These are phyloP conservation scores for Suillus tomentosus DNA, from an alignment of 768 basidiomycete species.

Conservation along the genomic window DNA sequence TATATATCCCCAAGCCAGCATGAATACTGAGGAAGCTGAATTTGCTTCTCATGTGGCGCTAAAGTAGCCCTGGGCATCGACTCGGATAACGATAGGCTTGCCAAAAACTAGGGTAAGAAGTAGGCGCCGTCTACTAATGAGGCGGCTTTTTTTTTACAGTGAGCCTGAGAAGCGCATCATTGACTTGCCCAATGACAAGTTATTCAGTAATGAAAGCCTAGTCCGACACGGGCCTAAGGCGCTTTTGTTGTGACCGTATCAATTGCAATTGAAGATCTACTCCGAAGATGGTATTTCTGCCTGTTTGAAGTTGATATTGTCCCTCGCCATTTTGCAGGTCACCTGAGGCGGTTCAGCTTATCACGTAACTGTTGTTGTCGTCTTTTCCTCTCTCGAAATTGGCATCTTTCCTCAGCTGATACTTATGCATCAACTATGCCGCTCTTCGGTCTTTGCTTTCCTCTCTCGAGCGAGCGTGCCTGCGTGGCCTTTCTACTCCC, in stretches of 20 bases:
- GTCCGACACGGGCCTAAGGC: constrained; percentile 3
- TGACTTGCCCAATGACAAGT: constrained; percentile 3
- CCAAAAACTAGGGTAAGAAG: neutral
- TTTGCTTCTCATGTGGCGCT: neutral
- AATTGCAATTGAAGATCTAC: constrained; percentile 3
- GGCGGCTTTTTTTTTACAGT: constrained; percentile 5
- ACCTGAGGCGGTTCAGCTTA: constrained; percentile 25
- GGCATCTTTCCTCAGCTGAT: constrained; percentile 19
- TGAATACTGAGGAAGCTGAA: constrained; percentile 1
- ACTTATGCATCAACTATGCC: constrained; percentile 22
- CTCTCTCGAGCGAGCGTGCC: constrained; percentile 13
- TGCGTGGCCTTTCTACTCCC: constrained; percentile 22
- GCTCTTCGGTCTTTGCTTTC: constrained; percentile 18
- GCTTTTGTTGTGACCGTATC: neutral
- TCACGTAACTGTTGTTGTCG: constrained; percentile 31
- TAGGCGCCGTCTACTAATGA: neutral
- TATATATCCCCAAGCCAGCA: neutral
- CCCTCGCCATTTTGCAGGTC: constrained; percentile 15
- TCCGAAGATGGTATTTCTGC: constrained; percentile 6
- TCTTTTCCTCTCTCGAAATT: constrained; percentile 23
- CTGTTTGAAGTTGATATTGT: neutral
- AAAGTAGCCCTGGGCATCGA: neutral
- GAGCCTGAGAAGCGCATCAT: neutral
- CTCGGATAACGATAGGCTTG: neutral
- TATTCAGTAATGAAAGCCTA: constrained; percentile 2